A percentile compares a stretch with the other conserved stretches of the same genome.
phyloP scores from a whole-genome alignment of 306 rosid species.

The Prunus persica region DNA sequence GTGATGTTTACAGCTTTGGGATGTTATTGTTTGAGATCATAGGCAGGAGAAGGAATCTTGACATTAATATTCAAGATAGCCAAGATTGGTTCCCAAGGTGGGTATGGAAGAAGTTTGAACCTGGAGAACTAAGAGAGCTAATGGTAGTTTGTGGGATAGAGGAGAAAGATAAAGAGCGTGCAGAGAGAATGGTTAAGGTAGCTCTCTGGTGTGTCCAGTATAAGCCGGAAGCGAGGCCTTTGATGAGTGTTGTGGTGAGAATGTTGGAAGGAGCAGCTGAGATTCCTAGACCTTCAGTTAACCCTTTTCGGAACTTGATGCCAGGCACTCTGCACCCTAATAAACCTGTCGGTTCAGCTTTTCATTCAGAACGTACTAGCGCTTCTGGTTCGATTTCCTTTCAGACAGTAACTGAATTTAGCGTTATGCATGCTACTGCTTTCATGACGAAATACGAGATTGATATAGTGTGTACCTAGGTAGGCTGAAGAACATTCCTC shows the following conservation, averaged over 20 bases:
- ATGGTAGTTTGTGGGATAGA: constrained; percentile 26
- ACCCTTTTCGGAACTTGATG: constrained; percentile 40
- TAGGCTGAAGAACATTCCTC: neutral
- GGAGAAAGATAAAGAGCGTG: constrained; percentile 27
- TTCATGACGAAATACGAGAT: constrained; percentile 26
- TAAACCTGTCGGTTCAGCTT: neutral
- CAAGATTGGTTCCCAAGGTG: constrained; percentile 47
- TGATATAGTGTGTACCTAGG: constrained; percentile 15
- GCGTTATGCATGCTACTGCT: constrained; percentile 11
- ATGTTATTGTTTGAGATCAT: constrained; percentile 46
- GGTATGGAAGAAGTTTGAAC: constrained; percentile 37
- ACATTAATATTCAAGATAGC: constrained; percentile 11
- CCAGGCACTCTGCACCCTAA: neutral
- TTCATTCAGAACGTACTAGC: neutral
- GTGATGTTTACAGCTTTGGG: constrained; percentile 30
- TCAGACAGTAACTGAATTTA: constrained; percentile 2
- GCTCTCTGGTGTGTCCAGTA: constrained; percentile 44
- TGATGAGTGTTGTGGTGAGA: constrained; percentile 45
- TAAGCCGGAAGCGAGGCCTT: constrained; percentile 36
- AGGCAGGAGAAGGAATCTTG: constrained; percentile 43
- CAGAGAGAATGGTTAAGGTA: constrained; percentile 34
- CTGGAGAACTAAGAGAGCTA: constrained; percentile 16
- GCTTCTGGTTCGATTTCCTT: neutral
- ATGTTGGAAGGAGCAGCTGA: constrained; percentile 54
- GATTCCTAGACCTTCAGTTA: constrained; percentile 28